Base-by-base conservation (phyloP, 805 yeast genomes). In the Kluyveromyces aestuarii region DNA sequence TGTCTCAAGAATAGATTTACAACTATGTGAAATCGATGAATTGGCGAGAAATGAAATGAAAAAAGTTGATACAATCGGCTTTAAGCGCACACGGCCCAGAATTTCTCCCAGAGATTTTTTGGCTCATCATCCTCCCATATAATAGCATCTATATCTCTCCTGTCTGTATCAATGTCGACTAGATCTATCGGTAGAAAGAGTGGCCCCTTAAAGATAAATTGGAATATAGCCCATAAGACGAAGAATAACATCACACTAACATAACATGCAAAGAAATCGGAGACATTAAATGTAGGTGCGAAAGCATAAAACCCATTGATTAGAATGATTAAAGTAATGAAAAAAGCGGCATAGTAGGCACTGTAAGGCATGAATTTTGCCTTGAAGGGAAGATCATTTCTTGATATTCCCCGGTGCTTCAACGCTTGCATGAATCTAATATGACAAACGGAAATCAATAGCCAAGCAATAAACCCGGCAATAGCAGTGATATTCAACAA, bases 391-490 rank as follows among this genome's bases (percentile, higher is more conserved):
- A 87, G 72, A 10, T 76, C 73, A 56, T 82, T 81, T 59, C 95
- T 71, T 25, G 82, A 71, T 48, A 84, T 81, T 45, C 81, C 81
- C 63, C 88, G 77, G 19, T 70, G 62, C 56, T 74, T 76, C 57
- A 87, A 68, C 35, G 83, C 81, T 39, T 71, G 64, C 82, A 84
- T 84, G 67, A 84, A 84, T 62, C 90, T 72, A 49, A 84, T 67
- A 65, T 83, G 90, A 2, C 84, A 71, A 42, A 76, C 64, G 27
- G 81, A 73, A 52, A 84, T 82, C 62, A 79, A 76, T 44, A 80
- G 74, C 90, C 90, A 82, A 16, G 86, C 75, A 55, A 83, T 80
- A 55, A 84, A 73, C 50, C 90, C 90, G 10, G 89, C 82, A 44
- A 83, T 82, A 27, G 86, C 85, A n/a, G 87, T 77, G 56, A 84